A percentile compares a stretch with the other conserved stretches of the same genome.
phyloP scores from a whole-genome alignment of 306 rosid genomes.

The Pachyrhizus erosus region DNA sequence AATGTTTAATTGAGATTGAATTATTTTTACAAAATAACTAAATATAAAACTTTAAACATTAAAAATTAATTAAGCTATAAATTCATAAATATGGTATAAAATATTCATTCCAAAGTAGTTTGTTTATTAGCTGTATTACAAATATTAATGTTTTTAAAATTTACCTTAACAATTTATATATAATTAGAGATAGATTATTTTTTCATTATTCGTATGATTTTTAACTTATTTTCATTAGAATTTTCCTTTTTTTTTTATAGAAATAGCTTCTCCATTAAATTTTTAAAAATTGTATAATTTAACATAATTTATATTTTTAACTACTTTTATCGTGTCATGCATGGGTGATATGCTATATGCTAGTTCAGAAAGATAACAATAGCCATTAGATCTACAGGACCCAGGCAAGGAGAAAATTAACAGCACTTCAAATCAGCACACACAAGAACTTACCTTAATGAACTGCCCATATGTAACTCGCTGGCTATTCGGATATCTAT shows the following conservation, averaged over 20 bases:
- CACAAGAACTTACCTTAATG: constrained; percentile 73
- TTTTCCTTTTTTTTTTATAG: not conserved
- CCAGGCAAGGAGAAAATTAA: constrained; percentile 25
- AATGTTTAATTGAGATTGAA: not conserved
- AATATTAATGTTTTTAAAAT: not conserved
- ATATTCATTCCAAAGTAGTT: not conserved
- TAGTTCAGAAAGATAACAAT: not conserved
- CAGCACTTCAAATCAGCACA: constrained; percentile 31
- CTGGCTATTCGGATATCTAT: constrained; percentile 92
- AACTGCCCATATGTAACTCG: constrained; percentile 94
- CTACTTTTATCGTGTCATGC: not conserved
- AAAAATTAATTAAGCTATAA: not conserved
- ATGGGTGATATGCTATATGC: not conserved
- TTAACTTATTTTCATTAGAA: not conserved
- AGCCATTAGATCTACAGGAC: constrained; percentile 22
- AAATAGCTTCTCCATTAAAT: not conserved
- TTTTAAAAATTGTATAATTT: not conserved
- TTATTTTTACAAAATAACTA: not conserved
- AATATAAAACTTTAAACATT: not conserved
- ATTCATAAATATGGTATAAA: not conserved
- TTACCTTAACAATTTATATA: not conserved
- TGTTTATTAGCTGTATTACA: not conserved
- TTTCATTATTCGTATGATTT: not conserved
- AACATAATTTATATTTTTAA: not conserved
- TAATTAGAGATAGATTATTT: not conserved